Percentiles rank a stretch among this genome's conserved stretches.
Evolutionary conservation across 2,329 filamentous ascomycete species (phyloP).

Genomic region (Aspergillus sp.): DNA sequence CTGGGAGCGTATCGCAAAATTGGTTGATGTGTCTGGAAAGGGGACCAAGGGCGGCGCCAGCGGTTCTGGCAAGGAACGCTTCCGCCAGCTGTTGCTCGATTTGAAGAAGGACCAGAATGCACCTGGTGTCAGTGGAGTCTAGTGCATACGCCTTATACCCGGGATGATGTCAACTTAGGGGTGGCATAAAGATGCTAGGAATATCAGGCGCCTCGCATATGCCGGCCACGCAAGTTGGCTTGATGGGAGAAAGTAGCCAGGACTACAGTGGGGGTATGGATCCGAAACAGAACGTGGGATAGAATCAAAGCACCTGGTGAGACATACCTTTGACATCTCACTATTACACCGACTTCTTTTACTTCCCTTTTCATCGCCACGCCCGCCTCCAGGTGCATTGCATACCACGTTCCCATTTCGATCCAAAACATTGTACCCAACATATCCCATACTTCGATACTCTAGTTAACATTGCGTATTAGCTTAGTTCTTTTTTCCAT

Average conservation of each 20-base stretch:
- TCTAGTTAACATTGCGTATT: too few species aligned
- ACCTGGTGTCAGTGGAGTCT: conserved; percentile 53
- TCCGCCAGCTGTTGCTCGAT: conserved; percentile 82
- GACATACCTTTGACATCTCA: not conserved
- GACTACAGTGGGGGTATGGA: too few species aligned
- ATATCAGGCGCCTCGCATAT: too few species aligned
- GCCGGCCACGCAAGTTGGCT: too few species aligned
- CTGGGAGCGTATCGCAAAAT: conserved; percentile 96
- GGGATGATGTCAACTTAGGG: too few species aligned
- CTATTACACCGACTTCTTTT: conserved; percentile 8
- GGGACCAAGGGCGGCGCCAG: conserved; percentile 78
- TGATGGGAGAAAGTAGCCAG: too few species aligned
- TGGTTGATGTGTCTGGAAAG: conserved; percentile 97
- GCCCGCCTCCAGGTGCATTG: too few species aligned
- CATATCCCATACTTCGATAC: too few species aligned
- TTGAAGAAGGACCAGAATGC: conserved; percentile 90
- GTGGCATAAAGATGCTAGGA: too few species aligned
- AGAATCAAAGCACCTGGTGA: not conserved
- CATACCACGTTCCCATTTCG: too few species aligned
- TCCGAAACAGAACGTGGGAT: not conserved
- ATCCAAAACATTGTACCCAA: too few species aligned
- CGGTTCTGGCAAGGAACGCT: conserved; percentile 91
- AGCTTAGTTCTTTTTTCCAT: too few species aligned
- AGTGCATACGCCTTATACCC: conserved; percentile 4
- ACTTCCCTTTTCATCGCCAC: conserved; percentile 1